phyloP scores from a whole-genome alignment of 2,329 filamentous ascomycete species.

The Kalmusia sp. region DNA sequence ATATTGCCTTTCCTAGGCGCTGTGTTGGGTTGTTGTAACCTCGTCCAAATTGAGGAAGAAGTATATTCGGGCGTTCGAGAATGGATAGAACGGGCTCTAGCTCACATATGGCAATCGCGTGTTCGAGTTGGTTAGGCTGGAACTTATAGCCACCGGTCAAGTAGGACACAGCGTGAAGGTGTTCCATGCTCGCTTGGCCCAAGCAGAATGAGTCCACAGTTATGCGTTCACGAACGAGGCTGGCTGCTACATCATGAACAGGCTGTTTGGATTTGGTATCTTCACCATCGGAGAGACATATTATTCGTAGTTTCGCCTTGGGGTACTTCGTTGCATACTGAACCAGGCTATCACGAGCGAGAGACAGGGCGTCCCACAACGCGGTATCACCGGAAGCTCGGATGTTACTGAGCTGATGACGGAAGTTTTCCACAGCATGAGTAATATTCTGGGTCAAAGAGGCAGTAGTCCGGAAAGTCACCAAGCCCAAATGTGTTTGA shows the following conservation, averaged over 20 bases:
- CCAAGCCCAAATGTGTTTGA: no score
- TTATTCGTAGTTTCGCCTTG: conserved; percentile 44
- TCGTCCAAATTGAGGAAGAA: conserved; percentile 5
- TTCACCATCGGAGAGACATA: conserved; percentile 46
- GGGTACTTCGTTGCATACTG: conserved; percentile 39
- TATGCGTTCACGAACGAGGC: conserved; percentile 31
- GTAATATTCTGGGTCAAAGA: conserved; percentile 35
- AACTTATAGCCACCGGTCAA: conserved; percentile 47
- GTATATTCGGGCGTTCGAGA: conserved; percentile 40
- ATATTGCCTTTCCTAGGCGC: no score
- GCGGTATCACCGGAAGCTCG: conserved; percentile 41
- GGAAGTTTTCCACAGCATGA: conserved; percentile 47
- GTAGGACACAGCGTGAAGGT: conserved; percentile 39
- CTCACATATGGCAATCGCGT: conserved; percentile 47
- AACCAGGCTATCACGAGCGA: conserved; percentile 41
- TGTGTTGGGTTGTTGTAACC: conserved; percentile 3
- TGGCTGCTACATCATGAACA: conserved; percentile 27
- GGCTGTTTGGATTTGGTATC: conserved; percentile 41
- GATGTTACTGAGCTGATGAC: conserved; percentile 40
- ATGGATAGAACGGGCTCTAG: conserved; percentile 46
- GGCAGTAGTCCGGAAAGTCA: conserved; percentile 39
- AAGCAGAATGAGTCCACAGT: no score
- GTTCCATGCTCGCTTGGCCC: conserved; percentile 30
- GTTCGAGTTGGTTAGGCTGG: conserved; percentile 39
- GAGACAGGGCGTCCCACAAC: conserved; percentile 45